A percentile compares a stretch with the other conserved stretches of the same genome.
These are phyloP conservation scores for Triticum monococcum DNA, from an alignment of 176 grass and related monocot species.

Conservation along the genomic window DNA sequence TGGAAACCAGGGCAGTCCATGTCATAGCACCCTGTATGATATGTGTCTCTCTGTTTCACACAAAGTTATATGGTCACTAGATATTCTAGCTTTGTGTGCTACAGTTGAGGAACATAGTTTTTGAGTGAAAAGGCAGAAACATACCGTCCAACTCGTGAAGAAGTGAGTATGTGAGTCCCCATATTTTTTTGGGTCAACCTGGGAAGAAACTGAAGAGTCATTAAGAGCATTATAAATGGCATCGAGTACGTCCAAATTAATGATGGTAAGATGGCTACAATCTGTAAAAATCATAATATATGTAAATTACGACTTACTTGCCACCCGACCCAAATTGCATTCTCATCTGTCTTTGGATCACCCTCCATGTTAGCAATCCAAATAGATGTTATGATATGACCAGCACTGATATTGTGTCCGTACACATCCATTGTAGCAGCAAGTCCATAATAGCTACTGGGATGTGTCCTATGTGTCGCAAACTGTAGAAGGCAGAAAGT, in stretches of 20 bases:
- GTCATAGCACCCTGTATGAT: background rate
- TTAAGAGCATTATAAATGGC: background rate
- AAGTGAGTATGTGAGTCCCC: background rate
- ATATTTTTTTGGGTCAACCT: background rate
- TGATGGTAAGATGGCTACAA: background rate
- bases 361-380: background rate
- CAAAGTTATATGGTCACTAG: background rate
- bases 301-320: background rate
- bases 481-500: background rate
- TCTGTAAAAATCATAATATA: background rate
- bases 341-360: background rate
- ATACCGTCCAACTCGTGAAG: background rate
- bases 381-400: background rate
- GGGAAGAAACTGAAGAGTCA: background rate
- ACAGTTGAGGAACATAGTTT: background rate
- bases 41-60: background rate
- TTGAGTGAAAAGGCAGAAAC: background rate
- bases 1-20: slow-evolving; percentile 5
- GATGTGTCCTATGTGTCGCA: background rate
- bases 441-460: slow-evolving; percentile 3
- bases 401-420: background rate
- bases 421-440: background rate
- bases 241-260: background rate
- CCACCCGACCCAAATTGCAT: background rate
- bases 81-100: background rate